These are phyloP conservation scores for Macadamia integrifolia DNA, from an alignment of 164 flowering plant species.

Conservation along the genomic window DNA sequence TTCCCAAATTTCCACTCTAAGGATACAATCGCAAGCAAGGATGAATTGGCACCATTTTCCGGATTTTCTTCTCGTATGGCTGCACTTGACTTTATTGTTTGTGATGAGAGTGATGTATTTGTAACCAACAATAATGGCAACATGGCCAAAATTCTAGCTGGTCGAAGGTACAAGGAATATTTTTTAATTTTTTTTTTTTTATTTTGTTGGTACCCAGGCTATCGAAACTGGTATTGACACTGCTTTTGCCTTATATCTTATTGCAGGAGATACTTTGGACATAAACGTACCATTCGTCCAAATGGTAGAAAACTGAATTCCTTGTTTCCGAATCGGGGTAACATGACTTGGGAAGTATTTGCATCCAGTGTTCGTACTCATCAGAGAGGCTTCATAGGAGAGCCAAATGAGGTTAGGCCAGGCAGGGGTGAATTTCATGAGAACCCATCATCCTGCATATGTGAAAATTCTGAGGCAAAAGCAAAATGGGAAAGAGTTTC, in stretches of 20 bases:
- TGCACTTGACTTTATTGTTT: constrained; percentile 93
- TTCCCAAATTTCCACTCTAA: constrained; percentile 90
- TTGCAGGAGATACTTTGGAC: constrained; percentile 91
- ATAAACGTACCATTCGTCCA: constrained; percentile 92
- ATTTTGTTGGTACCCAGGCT: background rate
- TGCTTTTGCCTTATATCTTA: background rate
- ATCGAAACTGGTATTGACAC: background rate
- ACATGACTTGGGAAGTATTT: constrained; percentile 84
- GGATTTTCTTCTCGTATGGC: constrained; percentile 94
- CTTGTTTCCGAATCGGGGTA: constrained; percentile 45
- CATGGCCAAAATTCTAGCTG: constrained; percentile 95
- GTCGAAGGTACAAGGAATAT: constrained; percentile 61
- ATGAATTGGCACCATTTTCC: constrained; percentile 71
- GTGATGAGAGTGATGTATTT: constrained; percentile 97
- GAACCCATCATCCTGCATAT: constrained; percentile 85
- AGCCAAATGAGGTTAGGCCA: constrained; percentile 83
- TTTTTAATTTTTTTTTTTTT: background rate
- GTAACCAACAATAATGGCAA: constrained; percentile 98
- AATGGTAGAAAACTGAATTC: constrained; percentile 80
- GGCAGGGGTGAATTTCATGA: constrained; percentile 96
- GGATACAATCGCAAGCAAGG: constrained; percentile 69
- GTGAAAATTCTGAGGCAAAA: constrained; percentile 55
- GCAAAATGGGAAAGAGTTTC: constrained; percentile 22
- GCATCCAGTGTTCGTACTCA: constrained; percentile 54
- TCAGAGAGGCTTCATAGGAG: constrained; percentile 92